Evolutionary conservation across 164 flowering plant species (phyloP), one percentile per base, ranked within the genome.

Genomic region (Piper longum): DNA sequence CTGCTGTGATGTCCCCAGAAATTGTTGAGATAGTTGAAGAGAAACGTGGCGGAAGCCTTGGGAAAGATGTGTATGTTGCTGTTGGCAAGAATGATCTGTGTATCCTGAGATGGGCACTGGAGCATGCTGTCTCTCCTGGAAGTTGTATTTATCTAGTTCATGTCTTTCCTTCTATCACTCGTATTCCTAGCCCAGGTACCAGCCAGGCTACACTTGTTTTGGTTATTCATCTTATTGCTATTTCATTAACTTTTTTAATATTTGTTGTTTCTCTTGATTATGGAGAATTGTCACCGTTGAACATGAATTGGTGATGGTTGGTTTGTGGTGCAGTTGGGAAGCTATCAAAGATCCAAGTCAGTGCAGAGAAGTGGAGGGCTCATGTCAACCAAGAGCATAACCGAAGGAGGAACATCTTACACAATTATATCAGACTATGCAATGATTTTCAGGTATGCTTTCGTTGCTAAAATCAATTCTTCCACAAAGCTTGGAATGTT

Each of bases 161-260:
- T 82, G 85, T 88, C 51, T 87, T 76, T 63, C 79, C 89, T 52
- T 85, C 90, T 3, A 17, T 88, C 55, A 69, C 78, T 44, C 72
- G 71, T 66, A 80, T 88, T 65, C 73, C 83, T 3, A 87, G 95
- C 4, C 96, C 98, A 9, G 92, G 98, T 91, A 75, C 43, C 52
- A 14, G 43, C 60, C 42, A 55, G 57, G 60, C 40, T 63, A 51
- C 0, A 52, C 11, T 44, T 44, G 6, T 1, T 44, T 5, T 44
- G 52, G 52, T 48, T 6, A 9, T 48, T 14, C 8, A 9, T 48
- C 52, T 9, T 48, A 2, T 12, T 48, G 52, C 52, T 9, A 48
- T 14, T 48, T 9, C 52, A 1, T 12, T 48, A 9, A 48, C 14
- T 9, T 48, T 2, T 48, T 14, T 5, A 9, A 9, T 14, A 48